Evolutionary conservation across 371 early-diverging fungal species (phyloP), one percentile per base, ranked within the genome.

Genomic region (Mortierella sp.): DNA sequence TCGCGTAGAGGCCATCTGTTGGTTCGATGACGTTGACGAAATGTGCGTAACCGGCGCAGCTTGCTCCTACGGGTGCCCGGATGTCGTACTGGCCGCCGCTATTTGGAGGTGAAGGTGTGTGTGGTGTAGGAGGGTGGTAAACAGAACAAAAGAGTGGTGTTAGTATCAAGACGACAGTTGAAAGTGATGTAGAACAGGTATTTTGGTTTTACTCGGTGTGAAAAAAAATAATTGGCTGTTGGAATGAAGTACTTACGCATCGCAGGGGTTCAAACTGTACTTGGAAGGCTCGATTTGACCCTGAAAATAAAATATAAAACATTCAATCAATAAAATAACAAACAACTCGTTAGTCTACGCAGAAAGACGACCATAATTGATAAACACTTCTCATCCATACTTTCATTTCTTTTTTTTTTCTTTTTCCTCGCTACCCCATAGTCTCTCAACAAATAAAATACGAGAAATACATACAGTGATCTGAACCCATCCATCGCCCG

Each of bases 21-120:
- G 90, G 90, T 74, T 90, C 90, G 70, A 90, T 80, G 73, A 90
- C 73, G 68, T 80, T 89, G 28, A 90, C 90, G 84, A 90, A 90
- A 72, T 82, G 80, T 11, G 68, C 68, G 73, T 89, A 90, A 0
- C 83, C 89, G 34, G 82, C 75, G 58, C 90, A 90, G 31, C 78
- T 63, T 21, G 90, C 89, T 24, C 83, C 88, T 19, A 84, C 76
- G 16, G 90, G 89, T 7, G 84, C 88, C 10, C 85, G 82, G 13
- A 81, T 70, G 50, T 74, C 86, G 48, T 74, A 74, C 45, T 78
- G 78, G 48, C 65, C 65, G 21, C 65, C 65, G 38, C 65, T 63
- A 45, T 45, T 65, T 34, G 9, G 38, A n/a, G n/a, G n/a, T n/a
- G 4, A 50, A 3, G 4, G 5, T 9, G 31, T 44, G 24, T 26